A percentile compares a stretch with the other conserved stretches of the same genome.
phyloP scores from a whole-genome alignment of 257 asterid genomes.

The Nicotiana benthamiana region DNA sequence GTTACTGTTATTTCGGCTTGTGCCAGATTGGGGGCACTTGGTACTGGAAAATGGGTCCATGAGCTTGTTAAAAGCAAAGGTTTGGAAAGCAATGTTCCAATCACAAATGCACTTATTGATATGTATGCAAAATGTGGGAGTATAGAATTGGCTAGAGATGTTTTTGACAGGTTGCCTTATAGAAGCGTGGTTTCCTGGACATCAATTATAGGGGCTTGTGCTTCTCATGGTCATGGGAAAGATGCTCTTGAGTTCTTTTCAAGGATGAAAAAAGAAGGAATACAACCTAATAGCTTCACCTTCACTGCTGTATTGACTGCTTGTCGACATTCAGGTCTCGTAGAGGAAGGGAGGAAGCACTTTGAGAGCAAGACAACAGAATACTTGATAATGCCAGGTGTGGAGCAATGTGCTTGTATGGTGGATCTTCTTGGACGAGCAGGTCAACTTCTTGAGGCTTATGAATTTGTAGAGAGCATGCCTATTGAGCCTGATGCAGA shows the following conservation, averaged over 20 bases:
- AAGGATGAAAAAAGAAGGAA: slow-evolving; percentile 14
- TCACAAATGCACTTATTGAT: slow-evolving; percentile 14
- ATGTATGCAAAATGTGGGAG: slow-evolving; percentile 24
- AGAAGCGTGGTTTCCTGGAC: slow-evolving; percentile 18
- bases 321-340: slow-evolving; percentile 21
- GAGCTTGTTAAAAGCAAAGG: slow-evolving; percentile 7
- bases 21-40: slow-evolving; percentile 14
- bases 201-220: slow-evolving; percentile 16
- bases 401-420: slow-evolving; percentile 12
- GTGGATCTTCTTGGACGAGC: slow-evolving; percentile 22
- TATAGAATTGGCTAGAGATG: slow-evolving; percentile 9
- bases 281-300: slow-evolving; percentile 14
- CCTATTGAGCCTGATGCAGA: slow-evolving; percentile 9
- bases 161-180: slow-evolving; percentile 9
- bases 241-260: slow-evolving; percentile 14
- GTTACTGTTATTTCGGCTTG: slow-evolving; percentile 19
- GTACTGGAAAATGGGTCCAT: slow-evolving; percentile 17
- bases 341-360: slow-evolving; percentile 16
- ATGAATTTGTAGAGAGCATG: slow-evolving; percentile 15
- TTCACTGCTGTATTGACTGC: slow-evolving; percentile 17
- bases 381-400: slow-evolving; percentile 10
- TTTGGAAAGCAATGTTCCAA: slow-evolving; percentile 10
- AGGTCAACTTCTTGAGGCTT: slow-evolving; percentile 13
- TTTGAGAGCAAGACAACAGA: slow-evolving; percentile 14
- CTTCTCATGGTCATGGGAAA: slow-evolving; percentile 15